phyloP scores from a whole-genome alignment of 306 rosid species.

The Heteromeles arbutifolia region DNA sequence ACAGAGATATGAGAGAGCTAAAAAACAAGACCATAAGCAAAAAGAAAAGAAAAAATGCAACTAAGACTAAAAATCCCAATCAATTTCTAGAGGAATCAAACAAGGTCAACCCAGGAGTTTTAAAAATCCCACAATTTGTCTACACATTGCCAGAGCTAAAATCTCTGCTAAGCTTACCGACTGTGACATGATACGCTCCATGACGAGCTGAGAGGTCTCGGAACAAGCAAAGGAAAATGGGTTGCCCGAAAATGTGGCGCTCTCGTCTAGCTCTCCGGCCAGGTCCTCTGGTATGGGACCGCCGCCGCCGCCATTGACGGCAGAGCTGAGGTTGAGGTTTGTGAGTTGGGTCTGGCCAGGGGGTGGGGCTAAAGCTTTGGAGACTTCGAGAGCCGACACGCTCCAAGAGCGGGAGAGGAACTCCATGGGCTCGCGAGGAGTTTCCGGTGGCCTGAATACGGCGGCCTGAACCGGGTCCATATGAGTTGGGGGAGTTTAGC shows the following conservation, averaged over 20 bases:
- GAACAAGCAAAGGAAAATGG: constrained; percentile 82
- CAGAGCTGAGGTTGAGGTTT: constrained; percentile 23
- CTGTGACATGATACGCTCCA: constrained; percentile 92
- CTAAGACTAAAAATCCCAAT: constrained; percentile 6
- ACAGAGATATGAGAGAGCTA: neutral
- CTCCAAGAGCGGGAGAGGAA: constrained; percentile 93
- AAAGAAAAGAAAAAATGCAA: neutral
- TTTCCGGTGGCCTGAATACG: constrained; percentile 56
- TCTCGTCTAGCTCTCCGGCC: constrained; percentile 49
- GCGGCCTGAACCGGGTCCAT: constrained; percentile 30
- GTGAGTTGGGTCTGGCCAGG: constrained; percentile 22
- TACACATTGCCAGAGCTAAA: constrained; percentile 1
- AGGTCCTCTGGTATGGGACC: constrained; percentile 48
- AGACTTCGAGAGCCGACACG: constrained; percentile 66
- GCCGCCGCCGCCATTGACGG: constrained; percentile 1
- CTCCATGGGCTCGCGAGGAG: constrained; percentile 83
- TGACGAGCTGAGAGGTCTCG: constrained; percentile 81
- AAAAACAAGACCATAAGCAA: neutral
- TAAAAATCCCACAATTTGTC: constrained; percentile 26
- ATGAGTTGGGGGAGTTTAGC: neutral
- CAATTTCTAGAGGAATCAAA: neutral
- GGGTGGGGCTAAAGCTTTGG: constrained; percentile 65
- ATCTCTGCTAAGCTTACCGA: constrained; percentile 46
- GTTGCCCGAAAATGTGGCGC: constrained; percentile 54
- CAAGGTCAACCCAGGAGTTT: neutral